A percentile compares a stretch with the other conserved stretches of the same genome.
Conservation (phyloP, 768 basidiomycete species). For the Strobilomyces echinocephalus region DNA sequence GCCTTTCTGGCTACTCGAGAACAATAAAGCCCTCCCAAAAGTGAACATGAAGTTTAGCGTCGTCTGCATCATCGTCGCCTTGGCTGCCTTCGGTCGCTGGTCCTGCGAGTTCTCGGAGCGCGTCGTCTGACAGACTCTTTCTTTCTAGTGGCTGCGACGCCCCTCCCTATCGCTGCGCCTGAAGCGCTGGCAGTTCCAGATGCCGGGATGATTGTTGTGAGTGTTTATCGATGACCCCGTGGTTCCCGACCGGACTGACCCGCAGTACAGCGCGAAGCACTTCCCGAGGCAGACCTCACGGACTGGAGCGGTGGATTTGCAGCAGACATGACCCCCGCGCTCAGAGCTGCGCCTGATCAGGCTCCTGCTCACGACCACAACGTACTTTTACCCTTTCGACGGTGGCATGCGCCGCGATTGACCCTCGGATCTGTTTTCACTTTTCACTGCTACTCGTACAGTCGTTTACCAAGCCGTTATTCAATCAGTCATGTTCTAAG, state of each 20-base stretch:
- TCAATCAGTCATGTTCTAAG: no score
- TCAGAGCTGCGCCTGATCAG: not conserved
- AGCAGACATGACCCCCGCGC: not conserved
- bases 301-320: constrained; percentile 14
- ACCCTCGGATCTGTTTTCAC: not conserved
- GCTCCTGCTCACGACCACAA: not conserved
- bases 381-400: not conserved
- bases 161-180: constrained; percentile 18
- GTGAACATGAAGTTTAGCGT: constrained; percentile 27
- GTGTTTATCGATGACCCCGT: not conserved
- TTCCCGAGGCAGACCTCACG: constrained; percentile 10
- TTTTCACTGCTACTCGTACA: constrained; percentile 1
- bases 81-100: constrained; percentile 25
- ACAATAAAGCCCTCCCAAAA: constrained; percentile 30
- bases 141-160: constrained; percentile 26
- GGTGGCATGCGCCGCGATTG: constrained; percentile 1
- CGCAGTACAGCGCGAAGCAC: constrained; percentile 8
- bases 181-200: not conserved
- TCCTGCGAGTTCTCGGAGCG: not conserved
- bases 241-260: not conserved
- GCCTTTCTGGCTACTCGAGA: constrained; percentile 5
- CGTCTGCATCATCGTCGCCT: constrained; percentile 27
- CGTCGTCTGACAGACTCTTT: not conserved
- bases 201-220: constrained; percentile 15
- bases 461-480: no score